phyloP scores from a whole-genome alignment of 345 rosid species.

The Eucalyptus marginata region DNA sequence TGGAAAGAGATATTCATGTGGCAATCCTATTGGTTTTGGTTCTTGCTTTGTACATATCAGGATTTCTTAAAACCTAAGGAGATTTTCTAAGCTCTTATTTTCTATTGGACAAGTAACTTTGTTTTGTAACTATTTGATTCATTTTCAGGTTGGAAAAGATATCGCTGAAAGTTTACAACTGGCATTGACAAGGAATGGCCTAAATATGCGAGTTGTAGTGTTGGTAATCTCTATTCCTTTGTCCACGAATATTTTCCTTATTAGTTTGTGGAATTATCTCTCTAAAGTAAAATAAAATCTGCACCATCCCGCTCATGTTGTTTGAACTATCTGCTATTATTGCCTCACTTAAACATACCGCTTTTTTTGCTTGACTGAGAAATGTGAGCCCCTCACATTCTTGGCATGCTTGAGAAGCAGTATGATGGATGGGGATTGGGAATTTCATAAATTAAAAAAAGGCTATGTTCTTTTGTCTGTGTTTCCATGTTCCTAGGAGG shows the following conservation, averaged over 20 bases:
- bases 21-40: neutral
- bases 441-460: neutral
- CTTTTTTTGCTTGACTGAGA: neutral
- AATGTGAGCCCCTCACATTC: neutral
- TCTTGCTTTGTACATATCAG: neutral
- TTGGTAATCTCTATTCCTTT: constrained; percentile 34
- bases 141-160: constrained; percentile 64
- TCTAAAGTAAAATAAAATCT: neutral
- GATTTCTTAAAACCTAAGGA: neutral
- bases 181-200: constrained; percentile 45
- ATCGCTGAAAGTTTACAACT: constrained; percentile 50
- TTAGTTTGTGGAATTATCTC: neutral
- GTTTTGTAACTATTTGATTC: neutral
- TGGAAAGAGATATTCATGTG: neutral
- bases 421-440: neutral
- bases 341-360: neutral
- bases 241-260: neutral
- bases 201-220: constrained; percentile 55
- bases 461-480: neutral
- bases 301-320: neutral
- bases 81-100: neutral
- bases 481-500: neutral
- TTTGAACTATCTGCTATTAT: neutral
- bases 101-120: neutral
- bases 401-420: neutral